phyloP scores from a whole-genome alignment of 495 filamentous ascomycete genomes.

The Hypoxylon intermedium region DNA sequence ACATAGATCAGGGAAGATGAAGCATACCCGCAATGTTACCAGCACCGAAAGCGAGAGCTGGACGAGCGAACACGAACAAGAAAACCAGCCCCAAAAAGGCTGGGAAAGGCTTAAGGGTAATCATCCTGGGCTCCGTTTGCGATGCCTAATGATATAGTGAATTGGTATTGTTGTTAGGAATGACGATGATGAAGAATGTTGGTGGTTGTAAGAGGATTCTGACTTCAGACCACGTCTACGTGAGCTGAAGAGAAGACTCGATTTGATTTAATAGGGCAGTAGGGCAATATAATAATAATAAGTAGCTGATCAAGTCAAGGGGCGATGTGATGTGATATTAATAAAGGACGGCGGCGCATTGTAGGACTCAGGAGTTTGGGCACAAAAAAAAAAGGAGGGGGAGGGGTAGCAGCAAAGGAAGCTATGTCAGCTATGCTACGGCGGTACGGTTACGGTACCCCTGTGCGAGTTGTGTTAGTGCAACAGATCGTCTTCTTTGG shows the following conservation, averaged over 20 bases:
- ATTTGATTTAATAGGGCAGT: conserved; percentile 2
- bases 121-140: conserved; percentile 44
- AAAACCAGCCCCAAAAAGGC: conserved; percentile 53
- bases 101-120: conserved; percentile 49
- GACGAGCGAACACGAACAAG: conserved; percentile 59
- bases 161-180: conserved; percentile 5
- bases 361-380: conserved; percentile 12
- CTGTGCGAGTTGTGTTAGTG: conserved; percentile 6
- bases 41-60: conserved; percentile 82
- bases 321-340: conserved; percentile 33
- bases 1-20: neutral
- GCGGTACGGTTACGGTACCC: conserved; percentile 15
- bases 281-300: conserved; percentile 5
- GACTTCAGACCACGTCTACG: conserved; percentile 4
- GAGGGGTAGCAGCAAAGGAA: conserved; percentile 32
- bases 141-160: conserved; percentile 1
- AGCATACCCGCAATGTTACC: conserved; percentile 72
- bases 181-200: conserved; percentile 2
- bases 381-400: conserved; percentile 36
- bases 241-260: conserved; percentile 1
- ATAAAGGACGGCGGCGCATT: conserved; percentile 21
- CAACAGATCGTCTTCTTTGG: conserved; percentile 32
- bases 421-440: neutral
- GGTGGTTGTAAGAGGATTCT: conserved; percentile 6
- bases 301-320: conserved; percentile 12